Evolutionary conservation across 306 rosid species (phyloP).

Genomic region (Arachis hypogaea): DNA sequence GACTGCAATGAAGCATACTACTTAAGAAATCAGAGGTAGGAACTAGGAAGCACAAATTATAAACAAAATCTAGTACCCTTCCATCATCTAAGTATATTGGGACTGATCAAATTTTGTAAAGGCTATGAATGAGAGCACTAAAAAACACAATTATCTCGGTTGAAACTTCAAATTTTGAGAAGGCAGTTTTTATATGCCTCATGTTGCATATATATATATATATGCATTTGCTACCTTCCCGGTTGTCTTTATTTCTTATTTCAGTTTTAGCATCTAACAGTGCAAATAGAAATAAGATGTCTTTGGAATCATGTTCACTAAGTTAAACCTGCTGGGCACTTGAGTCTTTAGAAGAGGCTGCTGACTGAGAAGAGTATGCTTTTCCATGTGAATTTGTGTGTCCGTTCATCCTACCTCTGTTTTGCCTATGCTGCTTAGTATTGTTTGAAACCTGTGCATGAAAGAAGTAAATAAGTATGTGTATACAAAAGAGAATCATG

Average conservation of each 20-base stretch:
- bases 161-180: background rate
- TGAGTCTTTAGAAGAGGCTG: conserved; percentile 53
- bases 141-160: background rate
- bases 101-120: background rate
- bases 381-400: conserved; percentile 57
- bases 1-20: conserved; percentile 45
- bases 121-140: background rate
- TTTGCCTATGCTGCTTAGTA: conserved; percentile 70
- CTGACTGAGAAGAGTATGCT: conserved; percentile 47
- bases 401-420: conserved; percentile 71
- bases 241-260: no score
- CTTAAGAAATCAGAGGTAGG: conserved; percentile 31
- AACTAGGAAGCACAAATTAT: conserved; percentile 16
- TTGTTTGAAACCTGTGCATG: conserved; percentile 59
- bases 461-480: background rate
- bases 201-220: background rate
- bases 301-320: conserved; percentile 16
- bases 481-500: background rate
- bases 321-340: conserved; percentile 63
- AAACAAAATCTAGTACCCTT: background rate
- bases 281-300: background rate
- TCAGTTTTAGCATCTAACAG: background rate
- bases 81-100: background rate
- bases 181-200: background rate
- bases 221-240: background rate